A percentile compares a stretch with the other conserved stretches of the same genome.
phyloP scores from a whole-genome alignment of 805 yeast genomes.

The Candida chauliodis region DNA sequence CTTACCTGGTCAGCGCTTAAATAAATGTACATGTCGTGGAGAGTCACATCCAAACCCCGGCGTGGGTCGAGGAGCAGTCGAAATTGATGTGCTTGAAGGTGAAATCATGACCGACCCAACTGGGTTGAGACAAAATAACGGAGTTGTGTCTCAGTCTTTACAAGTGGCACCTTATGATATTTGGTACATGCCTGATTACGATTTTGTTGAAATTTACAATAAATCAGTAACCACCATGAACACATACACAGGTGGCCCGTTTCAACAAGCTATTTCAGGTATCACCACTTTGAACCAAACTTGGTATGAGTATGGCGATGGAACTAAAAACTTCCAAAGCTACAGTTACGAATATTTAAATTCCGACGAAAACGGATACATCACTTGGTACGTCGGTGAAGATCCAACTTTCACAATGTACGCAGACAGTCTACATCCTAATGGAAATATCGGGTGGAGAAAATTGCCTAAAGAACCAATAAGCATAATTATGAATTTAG shows the following conservation, averaged over 20 bases:
- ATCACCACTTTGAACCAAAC: constrained; percentile 70
- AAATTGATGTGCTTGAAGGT: constrained; percentile 89
- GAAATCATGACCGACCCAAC: constrained; percentile 53
- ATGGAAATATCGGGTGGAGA: constrained; percentile 87
- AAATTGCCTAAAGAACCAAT: constrained; percentile 85
- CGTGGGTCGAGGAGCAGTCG: constrained; percentile 45
- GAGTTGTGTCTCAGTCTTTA: constrained; percentile 85
- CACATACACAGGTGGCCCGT: constrained; percentile 87
- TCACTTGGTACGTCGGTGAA: constrained; percentile 84
- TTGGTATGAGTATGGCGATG: constrained; percentile 72
- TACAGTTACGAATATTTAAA: constrained; percentile 77
- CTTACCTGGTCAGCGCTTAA: constrained; percentile 36
- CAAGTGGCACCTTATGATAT: constrained; percentile 93
- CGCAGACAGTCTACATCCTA: constrained; percentile 76
- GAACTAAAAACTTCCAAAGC: constrained; percentile 55
- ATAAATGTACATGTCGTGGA: constrained; percentile 32
- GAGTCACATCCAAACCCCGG: constrained; percentile 38
- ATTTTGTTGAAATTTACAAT: constrained; percentile 71
- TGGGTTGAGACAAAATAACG: constrained; percentile 25
- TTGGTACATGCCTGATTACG: constrained; percentile 91
- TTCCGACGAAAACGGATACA: constrained; percentile 61
- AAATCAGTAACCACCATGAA: constrained; percentile 72
- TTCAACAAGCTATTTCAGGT: constrained; percentile 89
- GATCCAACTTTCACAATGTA: constrained; percentile 71
- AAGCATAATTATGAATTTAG: constrained; percentile 83